These are phyloP conservation scores for Mycena rosella DNA, from an alignment of 768 basidiomycete species.

Conservation along the genomic window DNA sequence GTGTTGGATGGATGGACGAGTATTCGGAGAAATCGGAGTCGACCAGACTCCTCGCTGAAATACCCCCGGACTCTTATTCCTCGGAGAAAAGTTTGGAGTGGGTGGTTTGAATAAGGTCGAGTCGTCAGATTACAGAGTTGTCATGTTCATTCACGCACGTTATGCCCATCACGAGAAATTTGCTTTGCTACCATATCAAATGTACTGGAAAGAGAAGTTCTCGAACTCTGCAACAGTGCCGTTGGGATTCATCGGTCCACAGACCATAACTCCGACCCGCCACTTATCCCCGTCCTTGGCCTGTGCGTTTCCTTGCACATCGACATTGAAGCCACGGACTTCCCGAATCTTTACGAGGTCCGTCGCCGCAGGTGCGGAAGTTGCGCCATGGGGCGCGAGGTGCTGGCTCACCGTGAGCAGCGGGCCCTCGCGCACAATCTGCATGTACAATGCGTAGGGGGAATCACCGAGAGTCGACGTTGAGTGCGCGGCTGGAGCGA, in stretches of 20 bases:
- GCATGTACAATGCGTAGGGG: constrained; percentile 26
- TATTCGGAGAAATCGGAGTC: too few relatives aligned
- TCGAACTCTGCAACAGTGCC: constrained; percentile 27
- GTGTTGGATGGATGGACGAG: too few relatives aligned
- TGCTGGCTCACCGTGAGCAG: constrained; percentile 27
- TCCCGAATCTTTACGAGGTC: constrained; percentile 26
- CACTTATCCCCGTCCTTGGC: constrained; percentile 27
- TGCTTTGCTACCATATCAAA: not conserved
- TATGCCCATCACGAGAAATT: too few relatives aligned
- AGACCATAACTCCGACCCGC: constrained; percentile 29
- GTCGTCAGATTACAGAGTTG: too few relatives aligned
- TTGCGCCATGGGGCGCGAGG: constrained; percentile 1
- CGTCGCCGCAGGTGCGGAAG: not conserved
- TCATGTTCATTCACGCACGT: too few relatives aligned
- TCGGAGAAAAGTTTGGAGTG: too few relatives aligned
- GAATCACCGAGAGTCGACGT: constrained; percentile 25
- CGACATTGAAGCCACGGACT: constrained; percentile 29
- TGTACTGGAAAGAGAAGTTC: constrained; percentile 23
- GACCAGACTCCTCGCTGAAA: too few relatives aligned
- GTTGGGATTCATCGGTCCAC: constrained; percentile 24
- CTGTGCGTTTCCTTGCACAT: constrained; percentile 18
- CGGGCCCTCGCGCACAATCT: constrained; percentile 31
- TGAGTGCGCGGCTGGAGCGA: constrained; percentile 25
- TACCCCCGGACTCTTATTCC: too few relatives aligned
- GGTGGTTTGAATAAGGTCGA: too few relatives aligned